Evolutionary conservation across 306 rosid species (phyloP).

Genomic region (Castanospermum australe): DNA sequence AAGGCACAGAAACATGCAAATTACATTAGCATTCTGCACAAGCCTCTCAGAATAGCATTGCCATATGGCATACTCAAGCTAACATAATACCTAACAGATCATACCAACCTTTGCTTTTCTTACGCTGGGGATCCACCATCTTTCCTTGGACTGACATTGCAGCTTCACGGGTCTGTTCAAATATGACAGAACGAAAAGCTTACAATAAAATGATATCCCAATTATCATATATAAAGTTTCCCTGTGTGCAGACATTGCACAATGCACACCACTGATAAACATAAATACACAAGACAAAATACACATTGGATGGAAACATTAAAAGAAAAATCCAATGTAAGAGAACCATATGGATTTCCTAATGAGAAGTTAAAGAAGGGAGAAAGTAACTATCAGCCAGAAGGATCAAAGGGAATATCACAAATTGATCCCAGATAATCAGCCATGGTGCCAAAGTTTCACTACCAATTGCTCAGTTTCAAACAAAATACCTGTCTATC

Average conservation of each 20-base stretch:
- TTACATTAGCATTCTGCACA: background rate
- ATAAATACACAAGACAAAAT: background rate
- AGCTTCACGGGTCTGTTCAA: constrained; percentile 91
- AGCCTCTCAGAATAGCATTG: background rate
- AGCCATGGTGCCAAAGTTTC: background rate
- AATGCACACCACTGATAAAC: background rate
- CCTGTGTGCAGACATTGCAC: background rate
- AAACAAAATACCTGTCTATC: background rate
- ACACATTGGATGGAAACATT: background rate
- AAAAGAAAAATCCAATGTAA: background rate
- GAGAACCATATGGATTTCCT: background rate
- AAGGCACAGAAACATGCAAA: constrained; percentile 14
- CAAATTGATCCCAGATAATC: background rate
- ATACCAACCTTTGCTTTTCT: constrained; percentile 87
- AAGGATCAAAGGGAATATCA: background rate
- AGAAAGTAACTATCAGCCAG: background rate
- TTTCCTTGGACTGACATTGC: constrained; percentile 86
- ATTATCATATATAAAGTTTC: background rate
- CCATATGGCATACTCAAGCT: background rate
- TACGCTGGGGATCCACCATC: constrained; percentile 91
- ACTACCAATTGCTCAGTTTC: background rate
- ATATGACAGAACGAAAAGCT: background rate
- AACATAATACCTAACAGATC: constrained; percentile 23
- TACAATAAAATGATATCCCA: background rate
- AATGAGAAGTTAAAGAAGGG: background rate